Evolutionary conservation across 2,329 filamentous ascomycete genomes (phyloP).

Genomic region (Akanthomyces uredinophilus): DNA sequence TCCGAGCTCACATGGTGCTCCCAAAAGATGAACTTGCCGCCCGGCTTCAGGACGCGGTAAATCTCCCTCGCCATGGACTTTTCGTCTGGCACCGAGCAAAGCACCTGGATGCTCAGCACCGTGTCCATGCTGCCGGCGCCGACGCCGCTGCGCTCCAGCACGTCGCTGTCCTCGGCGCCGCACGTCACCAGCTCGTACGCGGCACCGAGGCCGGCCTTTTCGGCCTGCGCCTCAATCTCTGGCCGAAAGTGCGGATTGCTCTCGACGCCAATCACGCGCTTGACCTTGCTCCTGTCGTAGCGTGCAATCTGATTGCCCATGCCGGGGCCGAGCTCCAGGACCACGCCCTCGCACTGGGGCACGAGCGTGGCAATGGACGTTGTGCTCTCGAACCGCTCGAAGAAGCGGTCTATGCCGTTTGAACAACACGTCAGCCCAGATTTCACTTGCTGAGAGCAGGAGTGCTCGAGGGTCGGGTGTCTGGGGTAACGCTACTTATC

Average conservation of each 20-base stretch:
- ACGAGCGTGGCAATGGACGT: not conserved
- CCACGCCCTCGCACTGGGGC: conserved; percentile 22
- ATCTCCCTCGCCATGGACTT: conserved; percentile 27
- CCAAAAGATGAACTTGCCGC: conserved; percentile 42
- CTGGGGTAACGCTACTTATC: not conserved
- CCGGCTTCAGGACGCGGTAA: conserved; percentile 39
- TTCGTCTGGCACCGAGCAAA: conserved; percentile 34
- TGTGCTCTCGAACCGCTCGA: not conserved
- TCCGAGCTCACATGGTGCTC: conserved; percentile 33
- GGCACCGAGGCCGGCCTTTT: conserved; percentile 26
- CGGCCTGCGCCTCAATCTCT: conserved; percentile 26
- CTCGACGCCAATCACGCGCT: conserved; percentile 36
- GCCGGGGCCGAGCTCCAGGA: conserved; percentile 42
- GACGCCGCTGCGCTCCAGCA: conserved; percentile 32
- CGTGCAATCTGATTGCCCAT: conserved; percentile 38
- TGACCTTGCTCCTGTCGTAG: conserved; percentile 29
- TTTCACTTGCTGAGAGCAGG: not conserved
- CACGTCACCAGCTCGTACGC: conserved; percentile 34
- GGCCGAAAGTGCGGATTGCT: conserved; percentile 32
- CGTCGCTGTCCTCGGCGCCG: conserved; percentile 35
- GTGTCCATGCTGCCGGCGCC: conserved; percentile 32
- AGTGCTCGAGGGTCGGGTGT: not conserved
- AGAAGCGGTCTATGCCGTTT: not conserved
- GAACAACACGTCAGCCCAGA: not conserved
- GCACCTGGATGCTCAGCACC: conserved; percentile 37